These are phyloP conservation scores for Aspergillus uvarum DNA, from an alignment of 2,329 filamentous ascomycete genomes.

Conservation along the genomic window DNA sequence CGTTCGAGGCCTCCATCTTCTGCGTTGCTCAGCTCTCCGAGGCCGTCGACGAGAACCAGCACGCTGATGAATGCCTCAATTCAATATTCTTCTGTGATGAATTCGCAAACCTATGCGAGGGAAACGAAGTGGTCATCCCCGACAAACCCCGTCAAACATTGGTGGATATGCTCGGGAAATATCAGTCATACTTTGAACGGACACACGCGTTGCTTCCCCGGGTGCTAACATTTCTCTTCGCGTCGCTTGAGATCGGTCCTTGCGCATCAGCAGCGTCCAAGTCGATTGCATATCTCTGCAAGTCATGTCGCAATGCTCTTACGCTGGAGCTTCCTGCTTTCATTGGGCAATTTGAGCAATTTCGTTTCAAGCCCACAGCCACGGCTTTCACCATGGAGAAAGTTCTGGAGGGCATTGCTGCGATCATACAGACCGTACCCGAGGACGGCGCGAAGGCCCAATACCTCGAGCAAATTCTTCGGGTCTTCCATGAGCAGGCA, in stretches of 20 bases:
- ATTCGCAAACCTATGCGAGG: constrained; percentile 36
- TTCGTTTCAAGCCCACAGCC: constrained; percentile 38
- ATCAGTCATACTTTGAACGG: constrained; percentile 46
- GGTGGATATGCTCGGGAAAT: constrained; percentile 45
- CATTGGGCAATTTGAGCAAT: constrained; percentile 42
- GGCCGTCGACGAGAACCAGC: constrained; percentile 45
- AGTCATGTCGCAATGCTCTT: constrained; percentile 44
- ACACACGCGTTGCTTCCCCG: constrained; percentile 41
- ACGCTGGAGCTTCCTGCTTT: constrained; percentile 45
- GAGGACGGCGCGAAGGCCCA: constrained; percentile 42
- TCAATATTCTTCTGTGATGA: constrained; percentile 41
- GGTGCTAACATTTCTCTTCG: constrained; percentile 47
- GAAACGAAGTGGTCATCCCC: constrained; percentile 32
- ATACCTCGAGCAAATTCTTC: constrained; percentile 39
- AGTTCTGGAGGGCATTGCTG: constrained; percentile 46
- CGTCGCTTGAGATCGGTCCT: constrained; percentile 42
- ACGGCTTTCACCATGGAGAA: constrained; percentile 41
- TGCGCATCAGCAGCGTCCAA: constrained; percentile 45
- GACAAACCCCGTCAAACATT: constrained; percentile 43
- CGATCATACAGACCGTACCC: constrained; percentile 44
- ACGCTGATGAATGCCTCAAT: constrained; percentile 43
- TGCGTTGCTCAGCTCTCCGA: constrained; percentile 47
- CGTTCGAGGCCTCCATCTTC: constrained; percentile 46
- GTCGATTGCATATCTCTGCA: constrained; percentile 46
- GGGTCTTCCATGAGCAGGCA: constrained; percentile 39